These are phyloP conservation scores for Candida sojae DNA, from an alignment of 1,139 yeast species.

Conservation along the genomic window DNA sequence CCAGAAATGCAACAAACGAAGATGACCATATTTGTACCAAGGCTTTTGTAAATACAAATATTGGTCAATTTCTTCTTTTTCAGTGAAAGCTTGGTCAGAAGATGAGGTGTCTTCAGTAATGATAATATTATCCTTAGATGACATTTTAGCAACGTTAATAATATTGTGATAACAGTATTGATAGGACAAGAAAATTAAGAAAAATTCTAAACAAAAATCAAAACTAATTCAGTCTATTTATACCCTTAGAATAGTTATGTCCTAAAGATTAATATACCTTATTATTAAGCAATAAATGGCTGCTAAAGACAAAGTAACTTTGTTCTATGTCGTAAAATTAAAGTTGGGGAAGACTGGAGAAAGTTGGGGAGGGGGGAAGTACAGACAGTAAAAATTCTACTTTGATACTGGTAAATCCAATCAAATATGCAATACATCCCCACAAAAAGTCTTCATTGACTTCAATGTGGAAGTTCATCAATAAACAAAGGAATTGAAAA, in stretches of 20 bases:
- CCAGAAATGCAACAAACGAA: constrained; percentile 34
- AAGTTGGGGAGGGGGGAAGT: no score
- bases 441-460: no score
- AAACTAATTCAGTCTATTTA: neutral
- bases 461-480: no score
- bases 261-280: no score
- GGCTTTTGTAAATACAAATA: constrained; percentile 12
- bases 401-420: no score
- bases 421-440: no score
- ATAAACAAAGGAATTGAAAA: no score
- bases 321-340: no score
- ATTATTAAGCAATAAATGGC: no score
- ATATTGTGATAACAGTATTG: constrained; percentile 3
- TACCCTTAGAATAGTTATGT: neutral
- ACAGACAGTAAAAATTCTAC: no score
- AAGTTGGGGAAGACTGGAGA: no score
- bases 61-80: constrained; percentile 9
- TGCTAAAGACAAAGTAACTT: no score
- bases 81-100: constrained; percentile 10
- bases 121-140: neutral
- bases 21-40: constrained; percentile 31
- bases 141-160: neutral
- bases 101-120: neutral
- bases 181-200: neutral
- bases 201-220: neutral